Conservation (phyloP, 2,329 filamentous ascomycete genomes). For the Nigrospora sphaerica region DNA sequence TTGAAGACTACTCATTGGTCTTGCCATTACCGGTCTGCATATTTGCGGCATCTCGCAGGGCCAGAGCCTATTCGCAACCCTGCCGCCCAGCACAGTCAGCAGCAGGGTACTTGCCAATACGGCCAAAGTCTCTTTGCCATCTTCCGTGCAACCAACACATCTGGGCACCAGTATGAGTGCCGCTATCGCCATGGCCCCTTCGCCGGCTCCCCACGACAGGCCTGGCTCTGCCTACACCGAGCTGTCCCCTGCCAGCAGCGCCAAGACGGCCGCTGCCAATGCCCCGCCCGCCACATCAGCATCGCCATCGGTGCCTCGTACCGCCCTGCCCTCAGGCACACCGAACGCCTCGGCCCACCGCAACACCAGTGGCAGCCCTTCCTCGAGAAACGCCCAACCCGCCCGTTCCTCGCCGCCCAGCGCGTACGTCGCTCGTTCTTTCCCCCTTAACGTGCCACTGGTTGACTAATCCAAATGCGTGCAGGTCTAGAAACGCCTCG, state of each 20-base stretch:
- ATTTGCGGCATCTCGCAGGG: too few relatives aligned
- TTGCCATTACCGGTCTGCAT: too few relatives aligned
- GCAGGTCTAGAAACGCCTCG: background rate
- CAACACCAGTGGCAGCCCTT: constrained; percentile 47
- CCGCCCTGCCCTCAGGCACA: constrained; percentile 29
- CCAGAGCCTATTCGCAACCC: too few relatives aligned
- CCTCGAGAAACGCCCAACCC: constrained; percentile 26
- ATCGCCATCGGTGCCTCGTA: constrained; percentile 39
- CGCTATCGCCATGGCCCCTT: constrained; percentile 62
- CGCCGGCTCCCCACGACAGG: constrained; percentile 60
- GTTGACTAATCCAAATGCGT: background rate
- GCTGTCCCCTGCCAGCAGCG: constrained; percentile 36
- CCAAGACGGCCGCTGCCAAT: constrained; percentile 18
- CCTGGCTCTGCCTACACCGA: constrained; percentile 38
- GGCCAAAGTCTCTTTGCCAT: too few relatives aligned
- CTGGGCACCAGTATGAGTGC: constrained; percentile 50
- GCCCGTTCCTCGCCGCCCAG: constrained; percentile 51
- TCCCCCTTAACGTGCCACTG: constrained; percentile 2
- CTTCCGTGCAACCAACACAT: background rate
- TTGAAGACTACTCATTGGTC: too few relatives aligned
- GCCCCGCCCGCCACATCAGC: constrained; percentile 23
- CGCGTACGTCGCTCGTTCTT: constrained; percentile 40
- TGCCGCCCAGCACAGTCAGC: too few relatives aligned
- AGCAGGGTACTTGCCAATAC: too few relatives aligned
- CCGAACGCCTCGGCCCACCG: constrained; percentile 37